Conservation (phyloP, 371 early-diverging fungal genomes). For the Zopfochytrium polystomum region DNA sequence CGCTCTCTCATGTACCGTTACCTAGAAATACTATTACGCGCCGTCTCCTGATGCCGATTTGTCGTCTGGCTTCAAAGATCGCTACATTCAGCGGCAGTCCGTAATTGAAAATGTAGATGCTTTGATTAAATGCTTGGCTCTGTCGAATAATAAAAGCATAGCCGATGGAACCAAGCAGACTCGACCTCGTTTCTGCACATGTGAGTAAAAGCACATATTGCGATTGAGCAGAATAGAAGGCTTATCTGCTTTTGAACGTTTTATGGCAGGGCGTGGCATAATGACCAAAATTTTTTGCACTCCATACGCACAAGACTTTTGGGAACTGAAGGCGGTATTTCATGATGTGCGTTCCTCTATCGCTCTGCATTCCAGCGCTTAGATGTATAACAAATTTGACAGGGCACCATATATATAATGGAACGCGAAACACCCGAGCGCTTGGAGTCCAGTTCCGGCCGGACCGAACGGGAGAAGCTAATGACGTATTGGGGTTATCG, state of each 20-base stretch:
- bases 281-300: constrained; percentile 79
- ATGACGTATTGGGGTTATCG: constrained; percentile 61
- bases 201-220: constrained; percentile 42
- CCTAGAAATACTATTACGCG: constrained; percentile 46
- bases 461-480: constrained; percentile 55
- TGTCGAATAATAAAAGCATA: constrained; percentile 21
- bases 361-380: neutral
- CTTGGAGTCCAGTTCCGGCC: constrained; percentile 26
- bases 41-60: constrained; percentile 37
- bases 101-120: constrained; percentile 79
- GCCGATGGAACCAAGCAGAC: constrained; percentile 40
- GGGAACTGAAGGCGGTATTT: constrained; percentile 75
- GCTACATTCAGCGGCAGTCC: constrained; percentile 63
- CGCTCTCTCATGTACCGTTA: constrained; percentile 76
- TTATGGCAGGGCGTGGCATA: constrained; percentile 67
- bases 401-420: constrained; percentile 72
- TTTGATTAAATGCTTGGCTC: constrained; percentile 59
- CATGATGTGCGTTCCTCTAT: constrained; percentile 49
- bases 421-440: constrained; percentile 62
- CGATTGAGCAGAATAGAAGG: neutral
- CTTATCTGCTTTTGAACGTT: constrained; percentile 10
- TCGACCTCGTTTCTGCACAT: constrained; percentile 39
- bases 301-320: constrained; percentile 68
- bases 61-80: constrained; percentile 59
- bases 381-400: constrained; percentile 7